Evolutionary conservation across 495 filamentous ascomycete species (phyloP).

Genomic region (Trichoderma orchidacearum): DNA sequence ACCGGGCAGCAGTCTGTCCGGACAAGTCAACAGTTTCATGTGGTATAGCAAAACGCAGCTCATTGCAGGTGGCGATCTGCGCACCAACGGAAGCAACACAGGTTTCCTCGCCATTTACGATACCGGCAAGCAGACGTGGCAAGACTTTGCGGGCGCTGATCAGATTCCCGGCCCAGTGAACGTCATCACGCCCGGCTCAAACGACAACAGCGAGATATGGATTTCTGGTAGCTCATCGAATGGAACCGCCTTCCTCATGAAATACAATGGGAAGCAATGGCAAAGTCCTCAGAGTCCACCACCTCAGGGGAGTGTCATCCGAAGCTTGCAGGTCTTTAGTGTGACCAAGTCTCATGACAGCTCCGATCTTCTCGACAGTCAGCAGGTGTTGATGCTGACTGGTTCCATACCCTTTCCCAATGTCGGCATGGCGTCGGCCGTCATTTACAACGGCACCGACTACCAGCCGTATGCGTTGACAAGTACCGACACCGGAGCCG

Average conservation of each 20-base stretch:
- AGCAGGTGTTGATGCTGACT: slow-evolving; percentile 66
- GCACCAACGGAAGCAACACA: slow-evolving; percentile 40
- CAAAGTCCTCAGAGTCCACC: slow-evolving; percentile 42
- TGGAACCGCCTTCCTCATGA: slow-evolving; percentile 63
- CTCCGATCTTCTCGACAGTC: slow-evolving; percentile 45
- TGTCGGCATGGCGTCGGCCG: slow-evolving; percentile 76
- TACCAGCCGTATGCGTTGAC: slow-evolving; percentile 70
- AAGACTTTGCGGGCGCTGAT: slow-evolving; percentile 45
- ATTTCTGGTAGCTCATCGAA: slow-evolving; percentile 51
- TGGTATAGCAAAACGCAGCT: slow-evolving; percentile 62
- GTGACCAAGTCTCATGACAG: slow-evolving; percentile 50
- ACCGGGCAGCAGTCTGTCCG: slow-evolving; percentile 53
- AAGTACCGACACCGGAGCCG: slow-evolving; percentile 43
- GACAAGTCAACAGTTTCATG: slow-evolving; percentile 52
- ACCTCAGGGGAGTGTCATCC: slow-evolving; percentile 49
- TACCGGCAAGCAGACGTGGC: slow-evolving; percentile 46
- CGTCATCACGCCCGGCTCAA: slow-evolving; percentile 56
- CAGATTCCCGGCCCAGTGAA: slow-evolving; percentile 67
- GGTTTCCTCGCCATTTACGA: slow-evolving; percentile 68
- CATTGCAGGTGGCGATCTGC: slow-evolving; percentile 65
- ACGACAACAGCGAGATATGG: slow-evolving; percentile 61
- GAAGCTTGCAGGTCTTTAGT: slow-evolving; percentile 67
- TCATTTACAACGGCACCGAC: slow-evolving; percentile 66
- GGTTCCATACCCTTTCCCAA: slow-evolving; percentile 60
- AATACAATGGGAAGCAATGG: slow-evolving; percentile 49